Base-by-base conservation (phyloP, 345 rosid species). In the Camelina hispida region DNA sequence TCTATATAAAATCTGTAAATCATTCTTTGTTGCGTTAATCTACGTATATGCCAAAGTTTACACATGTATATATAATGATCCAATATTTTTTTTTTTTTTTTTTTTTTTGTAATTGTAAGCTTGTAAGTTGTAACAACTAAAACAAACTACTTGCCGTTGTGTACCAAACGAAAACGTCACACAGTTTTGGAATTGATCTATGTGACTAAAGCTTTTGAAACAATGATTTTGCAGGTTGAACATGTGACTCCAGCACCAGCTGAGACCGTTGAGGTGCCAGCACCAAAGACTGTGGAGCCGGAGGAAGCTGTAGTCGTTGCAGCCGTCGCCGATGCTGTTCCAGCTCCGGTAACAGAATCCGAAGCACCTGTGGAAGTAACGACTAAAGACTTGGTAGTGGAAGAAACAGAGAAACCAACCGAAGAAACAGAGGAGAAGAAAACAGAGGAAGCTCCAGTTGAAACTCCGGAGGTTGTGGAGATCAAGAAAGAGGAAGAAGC, bases 211-310 rank as follows among this genome's bases (percentile, higher is more conserved):
- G 20, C 1, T 20, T 69, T 69, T 51, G 8, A 38, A 53, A 53
- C 42, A 66, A 66, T 72, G 53, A 13, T 46, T 61, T 67, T 72
- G 66, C 44, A 78, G 81, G 78, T 78, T 78, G 70, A 73, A 61
- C 78, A 78, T 72, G 74, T 68, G 74, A 78, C 66, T 53, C 78
- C 69, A 72, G 59, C 2, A 62, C 46, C 66, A 60, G 52, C 78
- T 44, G 81, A 78, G 65, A 73, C 44, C 63, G 62, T 71, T 6
- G 81, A 72, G 52, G 73, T 78, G 37, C 16, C 74, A 73, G 51
- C 73, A 44, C 69, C 63, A 72, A 78, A 78, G 74, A 20, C 69
- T 4, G 69, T 59, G 44, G 77, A 59, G 64, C 18, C 55, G 8
- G 72, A 32, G 20, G 58, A 58, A 66, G 13, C 14, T 40, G 14